A percentile compares a stretch with the other conserved stretches of the same genome.
Conservation (phyloP, 257 asterid genomes). For the Eucommia ulmoides region DNA sequence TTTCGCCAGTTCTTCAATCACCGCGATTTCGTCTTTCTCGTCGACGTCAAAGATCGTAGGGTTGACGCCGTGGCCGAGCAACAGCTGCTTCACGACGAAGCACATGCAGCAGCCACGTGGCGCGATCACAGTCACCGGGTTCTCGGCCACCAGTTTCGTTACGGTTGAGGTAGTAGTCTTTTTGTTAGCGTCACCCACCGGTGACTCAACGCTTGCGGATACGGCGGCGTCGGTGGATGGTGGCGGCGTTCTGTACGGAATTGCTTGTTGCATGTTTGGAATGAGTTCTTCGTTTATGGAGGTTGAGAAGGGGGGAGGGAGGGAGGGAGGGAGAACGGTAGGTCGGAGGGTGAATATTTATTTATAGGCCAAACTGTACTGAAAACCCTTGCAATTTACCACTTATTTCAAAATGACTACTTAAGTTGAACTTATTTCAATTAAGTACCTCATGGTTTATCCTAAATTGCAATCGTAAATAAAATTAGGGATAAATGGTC, state of each 20-base stretch:
- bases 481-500: too few relatives aligned
- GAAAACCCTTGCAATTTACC: too few relatives aligned
- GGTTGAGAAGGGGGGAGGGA: background rate
- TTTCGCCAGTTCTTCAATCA: slow-evolving; percentile 16
- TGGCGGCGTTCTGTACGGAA: slow-evolving; percentile 20
- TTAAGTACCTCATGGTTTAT: too few relatives aligned
- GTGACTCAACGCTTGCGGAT: slow-evolving; percentile 1
- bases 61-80: slow-evolving; percentile 60
- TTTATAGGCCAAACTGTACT: too few relatives aligned
- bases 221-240: slow-evolving; percentile 12
- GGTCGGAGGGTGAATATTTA: slow-evolving; percentile 12
- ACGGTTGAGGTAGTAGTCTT: background rate
- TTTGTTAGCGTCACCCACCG: background rate
- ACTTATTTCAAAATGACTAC: too few relatives aligned
- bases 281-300: background rate
- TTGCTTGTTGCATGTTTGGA: slow-evolving; percentile 40
- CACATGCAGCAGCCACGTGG: slow-evolving; percentile 79
- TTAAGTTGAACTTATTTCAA: too few relatives aligned
- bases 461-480: too few relatives aligned
- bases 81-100: slow-evolving; percentile 52
- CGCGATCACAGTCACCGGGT: slow-evolving; percentile 56
- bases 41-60: slow-evolving; percentile 44
- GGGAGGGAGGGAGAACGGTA: slow-evolving; percentile 4
- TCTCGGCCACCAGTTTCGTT: slow-evolving; percentile 36
- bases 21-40: slow-evolving; percentile 29